phyloP scores from a whole-genome alignment of 1,284 basidiomycete species.

The Mycena sp. region DNA sequence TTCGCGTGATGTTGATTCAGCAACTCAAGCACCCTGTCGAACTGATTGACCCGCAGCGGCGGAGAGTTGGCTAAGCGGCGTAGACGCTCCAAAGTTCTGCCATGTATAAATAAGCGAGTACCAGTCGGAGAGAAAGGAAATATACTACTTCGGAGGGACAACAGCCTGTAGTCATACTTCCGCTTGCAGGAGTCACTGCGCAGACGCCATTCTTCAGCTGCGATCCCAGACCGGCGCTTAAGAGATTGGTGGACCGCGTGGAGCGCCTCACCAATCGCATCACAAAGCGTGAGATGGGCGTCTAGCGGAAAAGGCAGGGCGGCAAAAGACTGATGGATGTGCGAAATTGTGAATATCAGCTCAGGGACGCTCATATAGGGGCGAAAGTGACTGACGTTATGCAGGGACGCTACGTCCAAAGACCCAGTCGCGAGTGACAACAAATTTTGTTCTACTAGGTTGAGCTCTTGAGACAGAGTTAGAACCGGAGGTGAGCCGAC shows the following conservation, averaged over 20 bases:
- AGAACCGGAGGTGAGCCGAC: conserved; percentile 5
- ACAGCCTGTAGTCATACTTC: conserved; percentile 15
- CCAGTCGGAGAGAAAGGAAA: background rate
- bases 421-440: conserved; percentile 12
- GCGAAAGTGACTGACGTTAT: conserved; percentile 14
- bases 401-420: conserved; percentile 15
- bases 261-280: conserved; percentile 8
- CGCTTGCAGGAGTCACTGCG: conserved; percentile 17
- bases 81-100: conserved; percentile 17
- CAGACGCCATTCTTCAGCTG: conserved; percentile 14
- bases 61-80: conserved; percentile 5
- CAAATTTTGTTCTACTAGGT: conserved; percentile 3
- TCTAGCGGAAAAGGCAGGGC: conserved; percentile 11
- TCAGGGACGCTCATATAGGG: background rate
- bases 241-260: conserved; percentile 16
- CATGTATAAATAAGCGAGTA: background rate
- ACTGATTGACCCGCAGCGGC: conserved; percentile 3
- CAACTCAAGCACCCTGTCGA: conserved; percentile 15
- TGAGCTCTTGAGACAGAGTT: conserved; percentile 22
- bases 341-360: background rate
- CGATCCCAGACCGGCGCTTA: background rate
- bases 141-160: conserved; percentile 8
- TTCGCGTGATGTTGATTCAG: conserved; percentile 25
- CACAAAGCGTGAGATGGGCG: conserved; percentile 12
- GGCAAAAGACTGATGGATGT: conserved; percentile 15